Evolutionary conservation across 2,329 filamentous ascomycete species (phyloP).

Genomic region (Dothideomycetes sp.): DNA sequence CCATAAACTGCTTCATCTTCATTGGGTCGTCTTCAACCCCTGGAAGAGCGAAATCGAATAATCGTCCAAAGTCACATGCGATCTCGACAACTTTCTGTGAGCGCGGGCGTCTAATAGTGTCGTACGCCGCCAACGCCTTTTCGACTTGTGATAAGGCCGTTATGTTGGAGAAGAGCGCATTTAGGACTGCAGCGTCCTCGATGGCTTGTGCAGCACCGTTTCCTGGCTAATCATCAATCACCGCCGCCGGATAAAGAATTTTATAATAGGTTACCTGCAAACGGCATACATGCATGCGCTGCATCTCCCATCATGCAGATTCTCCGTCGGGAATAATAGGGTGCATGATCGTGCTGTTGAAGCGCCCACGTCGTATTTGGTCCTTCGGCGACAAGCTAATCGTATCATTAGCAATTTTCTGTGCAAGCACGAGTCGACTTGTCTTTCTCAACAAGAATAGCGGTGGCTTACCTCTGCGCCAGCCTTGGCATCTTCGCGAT

Average conservation of each 20-base stretch:
- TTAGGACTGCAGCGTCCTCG: slow-evolving; percentile 26
- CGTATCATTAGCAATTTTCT: not conserved
- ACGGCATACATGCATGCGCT: slow-evolving; percentile 27
- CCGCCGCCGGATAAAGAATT: no score
- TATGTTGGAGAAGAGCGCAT: slow-evolving; percentile 17
- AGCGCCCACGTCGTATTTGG: slow-evolving; percentile 19
- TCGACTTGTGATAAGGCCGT: slow-evolving; percentile 6
- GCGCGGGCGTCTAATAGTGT: slow-evolving; percentile 17
- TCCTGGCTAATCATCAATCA: no score
- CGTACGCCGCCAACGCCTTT: slow-evolving; percentile 17
- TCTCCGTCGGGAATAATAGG: slow-evolving; percentile 18
- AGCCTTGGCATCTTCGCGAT: slow-evolving; percentile 7
- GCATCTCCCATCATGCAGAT: slow-evolving; percentile 27
- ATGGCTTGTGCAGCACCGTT: slow-evolving; percentile 27
- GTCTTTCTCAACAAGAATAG: not conserved
- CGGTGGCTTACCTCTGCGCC: slow-evolving; percentile 4
- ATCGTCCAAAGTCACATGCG: slow-evolving; percentile 18
- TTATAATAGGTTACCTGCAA: no score
- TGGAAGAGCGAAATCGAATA: slow-evolving; percentile 19
- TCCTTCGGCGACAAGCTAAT: slow-evolving; percentile 16
- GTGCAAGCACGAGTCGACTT: no score
- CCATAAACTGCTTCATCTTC: slow-evolving; percentile 20
- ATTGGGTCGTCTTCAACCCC: slow-evolving; percentile 18
- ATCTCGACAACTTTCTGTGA: slow-evolving; percentile 20
- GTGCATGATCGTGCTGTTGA: slow-evolving; percentile 22